Base-by-base conservation (phyloP, 768 basidiomycete species). In the Leccinum fibrillosum region DNA sequence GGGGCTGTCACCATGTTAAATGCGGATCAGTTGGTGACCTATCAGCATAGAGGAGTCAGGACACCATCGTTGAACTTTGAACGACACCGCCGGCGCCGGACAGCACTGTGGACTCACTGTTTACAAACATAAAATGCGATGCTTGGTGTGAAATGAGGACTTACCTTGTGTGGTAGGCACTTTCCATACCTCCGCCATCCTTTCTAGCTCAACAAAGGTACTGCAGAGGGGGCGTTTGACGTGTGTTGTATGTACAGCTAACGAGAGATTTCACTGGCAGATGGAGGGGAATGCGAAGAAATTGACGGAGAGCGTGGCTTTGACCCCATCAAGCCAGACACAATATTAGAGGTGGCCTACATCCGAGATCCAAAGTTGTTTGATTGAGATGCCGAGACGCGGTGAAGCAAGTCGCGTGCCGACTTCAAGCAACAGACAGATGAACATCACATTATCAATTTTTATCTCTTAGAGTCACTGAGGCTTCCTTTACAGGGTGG, bases 311-410 rank as follows among this genome's bases (percentile, higher is more conserved):
- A 65, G 3, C 61, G 53, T n/a, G 71, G 62, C 25, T 55, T 62
- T 48, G 64, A 63, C 42, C 56, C 63, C 10, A 69, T 69, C 54
- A 74, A 72, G 2, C 75, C 80, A 2, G 88, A 94, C 62, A 85
- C 82, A 3, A 78, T 87, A 50, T 75, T 95, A 45, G 93, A 93
- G 66, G 72, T 84, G 47, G 86, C 90, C 2, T 97, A 94, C 70
- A 77, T 94, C 23, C 76, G 80, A 23, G 84, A 92, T 74, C 83
- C 86, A 7, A 84, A 82, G 55, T 62, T 91, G 21, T 97, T 97
- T 67, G 85, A 90, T 21, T 77, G 92, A 10, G 89, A 93, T 72
- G 82, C 80, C 0, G 77, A 76, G 44, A 95, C 92, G 17, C 72
- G 92, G 54, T 76, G 89, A 58, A 81, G 87, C 59, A 87, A 88